Conservation (phyloP, 169 alveolate genomes). For the Miamiensis avidus region DNA sequence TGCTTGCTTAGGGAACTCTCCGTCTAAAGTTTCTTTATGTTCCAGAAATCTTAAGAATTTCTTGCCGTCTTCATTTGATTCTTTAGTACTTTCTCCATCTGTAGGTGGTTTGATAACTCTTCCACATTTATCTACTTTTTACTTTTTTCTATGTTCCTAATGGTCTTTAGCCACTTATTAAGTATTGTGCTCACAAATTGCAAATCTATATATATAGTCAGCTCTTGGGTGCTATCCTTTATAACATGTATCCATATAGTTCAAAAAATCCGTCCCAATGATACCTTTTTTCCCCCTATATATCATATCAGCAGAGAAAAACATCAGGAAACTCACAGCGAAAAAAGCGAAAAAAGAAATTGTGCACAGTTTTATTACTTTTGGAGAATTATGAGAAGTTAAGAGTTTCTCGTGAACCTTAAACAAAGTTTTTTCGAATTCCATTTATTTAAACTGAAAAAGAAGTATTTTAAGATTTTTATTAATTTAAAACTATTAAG, state of each 20-base stretch:
- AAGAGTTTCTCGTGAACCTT: slow-evolving; percentile 27
- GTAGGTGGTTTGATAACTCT: no score
- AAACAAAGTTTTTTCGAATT: slow-evolving; percentile 34
- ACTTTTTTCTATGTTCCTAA: no score
- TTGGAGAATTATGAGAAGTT: not conserved
- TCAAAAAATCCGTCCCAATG: not conserved
- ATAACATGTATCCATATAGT: not conserved
- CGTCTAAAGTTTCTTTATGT: not conserved
- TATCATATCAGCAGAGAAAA: not conserved
- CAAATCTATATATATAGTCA: not conserved
- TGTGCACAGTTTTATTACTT: not conserved
- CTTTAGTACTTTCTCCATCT: no score
- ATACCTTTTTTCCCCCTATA: not conserved
- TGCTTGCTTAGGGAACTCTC: no score
- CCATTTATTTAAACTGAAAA: no score
- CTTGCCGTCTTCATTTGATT: no score
- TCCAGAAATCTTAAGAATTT: no score
- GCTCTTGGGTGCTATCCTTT: not conserved
- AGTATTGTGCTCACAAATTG: not conserved
- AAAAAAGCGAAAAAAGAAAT: slow-evolving; percentile 3
- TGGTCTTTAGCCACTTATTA: not conserved
- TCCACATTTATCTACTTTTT: no score
- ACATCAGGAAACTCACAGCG: not conserved
- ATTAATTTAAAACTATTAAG: no score
- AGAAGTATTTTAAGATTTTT: no score